phyloP scores from a whole-genome alignment of 176 grass and related monocot species.

The Musa beccarii region DNA sequence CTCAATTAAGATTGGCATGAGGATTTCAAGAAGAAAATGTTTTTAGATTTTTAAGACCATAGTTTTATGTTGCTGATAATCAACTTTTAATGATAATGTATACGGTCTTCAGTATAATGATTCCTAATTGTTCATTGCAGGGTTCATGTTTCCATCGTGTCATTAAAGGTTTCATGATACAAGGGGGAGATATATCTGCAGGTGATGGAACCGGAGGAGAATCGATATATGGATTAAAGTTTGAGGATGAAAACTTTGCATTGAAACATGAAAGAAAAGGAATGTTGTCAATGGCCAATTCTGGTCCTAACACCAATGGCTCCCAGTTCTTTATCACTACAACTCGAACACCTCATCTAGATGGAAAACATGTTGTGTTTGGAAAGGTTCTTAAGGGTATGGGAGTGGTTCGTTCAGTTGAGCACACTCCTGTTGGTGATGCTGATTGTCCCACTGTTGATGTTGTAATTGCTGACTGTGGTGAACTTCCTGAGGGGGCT shows the following conservation, averaged over 20 bases:
- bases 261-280: constrained; percentile 91
- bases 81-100: not conserved
- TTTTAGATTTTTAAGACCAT: too few relatives aligned
- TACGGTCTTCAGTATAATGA: not conserved
- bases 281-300: constrained; percentile 88
- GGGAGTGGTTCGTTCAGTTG: constrained; percentile 69
- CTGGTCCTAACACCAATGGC: constrained; percentile 66
- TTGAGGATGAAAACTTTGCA: constrained; percentile 87
- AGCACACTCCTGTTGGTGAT: constrained; percentile 60
- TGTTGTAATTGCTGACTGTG: constrained; percentile 62
- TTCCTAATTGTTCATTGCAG: constrained; percentile 29
- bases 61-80: not conserved
- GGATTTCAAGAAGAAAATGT: not conserved
- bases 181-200: constrained; percentile 89
- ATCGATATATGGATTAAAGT: constrained; percentile 81
- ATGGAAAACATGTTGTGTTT: constrained; percentile 85
- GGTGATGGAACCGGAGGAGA: constrained; percentile 82
- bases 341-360: constrained; percentile 72
- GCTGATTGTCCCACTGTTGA: constrained; percentile 41
- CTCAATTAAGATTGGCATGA: too few relatives aligned
- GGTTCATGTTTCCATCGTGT: constrained; percentile 77
- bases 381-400: constrained; percentile 84
- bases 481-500: constrained; percentile 70
- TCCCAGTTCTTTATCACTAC: constrained; percentile 98
- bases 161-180: constrained; percentile 86